Conservation (phyloP, 495 filamentous ascomycete species). For the Cairneyella variabilis region DNA sequence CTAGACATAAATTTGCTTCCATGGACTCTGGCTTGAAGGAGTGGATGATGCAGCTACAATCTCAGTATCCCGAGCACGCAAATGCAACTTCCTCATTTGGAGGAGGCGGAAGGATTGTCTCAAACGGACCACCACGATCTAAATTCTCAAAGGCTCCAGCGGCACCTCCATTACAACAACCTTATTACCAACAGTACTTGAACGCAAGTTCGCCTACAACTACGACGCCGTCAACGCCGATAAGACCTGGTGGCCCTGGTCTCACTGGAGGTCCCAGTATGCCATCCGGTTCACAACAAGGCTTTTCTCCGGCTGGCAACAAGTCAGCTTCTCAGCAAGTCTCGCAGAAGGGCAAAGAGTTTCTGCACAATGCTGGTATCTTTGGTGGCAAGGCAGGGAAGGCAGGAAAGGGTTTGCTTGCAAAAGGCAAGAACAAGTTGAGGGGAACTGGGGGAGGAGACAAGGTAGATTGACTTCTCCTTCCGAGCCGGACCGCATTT, state of each 20-base stretch:
- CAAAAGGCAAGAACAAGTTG: constrained; percentile 80
- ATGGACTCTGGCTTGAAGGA: constrained; percentile 69
- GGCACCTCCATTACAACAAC: constrained; percentile 40
- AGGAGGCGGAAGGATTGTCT: neutral
- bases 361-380: constrained; percentile 73
- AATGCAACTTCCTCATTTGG: constrained; percentile 19
- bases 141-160: constrained; percentile 36
- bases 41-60: constrained; percentile 53
- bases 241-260: constrained; percentile 24
- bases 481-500: constrained; percentile 27
- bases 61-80: constrained; percentile 22
- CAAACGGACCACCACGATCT: constrained; percentile 30
- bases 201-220: constrained; percentile 36
- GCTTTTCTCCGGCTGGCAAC: constrained; percentile 24
- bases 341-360: constrained; percentile 76
- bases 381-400: constrained; percentile 67
- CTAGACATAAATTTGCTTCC: constrained; percentile 62
- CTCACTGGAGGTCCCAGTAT: constrained; percentile 23
- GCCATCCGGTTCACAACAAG: constrained; percentile 17
- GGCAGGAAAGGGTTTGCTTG: constrained; percentile 81
- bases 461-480: constrained; percentile 74
- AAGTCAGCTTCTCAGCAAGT: constrained; percentile 44
- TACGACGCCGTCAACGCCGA: constrained; percentile 35
- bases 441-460: constrained; percentile 63
- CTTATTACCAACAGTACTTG: constrained; percentile 49